Base-by-base conservation (phyloP, 176 grass and related monocot species). In the Phyllostachys edulis region DNA sequence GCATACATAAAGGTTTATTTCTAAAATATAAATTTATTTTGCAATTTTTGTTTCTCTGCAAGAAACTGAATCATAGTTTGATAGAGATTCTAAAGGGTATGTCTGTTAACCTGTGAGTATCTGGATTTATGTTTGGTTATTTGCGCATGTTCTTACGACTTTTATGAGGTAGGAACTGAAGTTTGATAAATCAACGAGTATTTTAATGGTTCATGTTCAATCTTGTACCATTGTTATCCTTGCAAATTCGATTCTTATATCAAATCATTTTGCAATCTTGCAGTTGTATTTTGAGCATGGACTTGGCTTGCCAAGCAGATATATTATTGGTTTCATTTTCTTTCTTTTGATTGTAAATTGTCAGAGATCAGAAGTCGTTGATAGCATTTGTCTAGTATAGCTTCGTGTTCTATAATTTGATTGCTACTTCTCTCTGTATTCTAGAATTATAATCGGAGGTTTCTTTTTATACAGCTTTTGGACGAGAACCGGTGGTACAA, bases 401-500 rank as follows among this genome's bases (percentile, higher is more conserved):
- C 20, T 80, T 80, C 17, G 17, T 78, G 65, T 45, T 65, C 11
- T 34, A 14, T 27, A 88, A 65, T 60, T 56, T 56, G 18, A 18
- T 70, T 78, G 34, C 67, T 63, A 47, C n/a, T n/a, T n/a, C 34
- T 81, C 27, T 50, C 37, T 80, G 18, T 66, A 66, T 38, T 60
- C 57, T 34, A 26, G 12, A 67, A 60, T 81, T 54, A 75, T 89
- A 41, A 86, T 69, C n/a, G 21, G 9, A 86, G 63, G n/a, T 51
- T 84, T 51, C 52, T 64, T 66, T 84, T 86, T 87, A n/a, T 77
- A 54, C 88, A 99, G 97, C 84, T 99, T 67, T 84, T 99, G 77
- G 90, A 96, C n/a, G 90, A 99, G 74, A 96, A 92, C 62, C 88
- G 63, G 27, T 99, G 97, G 97, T 99, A 96, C 67, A 96, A 89